phyloP scores from a whole-genome alignment of 2,329 filamentous ascomycete species.

The Pseudocercospora crystallina region DNA sequence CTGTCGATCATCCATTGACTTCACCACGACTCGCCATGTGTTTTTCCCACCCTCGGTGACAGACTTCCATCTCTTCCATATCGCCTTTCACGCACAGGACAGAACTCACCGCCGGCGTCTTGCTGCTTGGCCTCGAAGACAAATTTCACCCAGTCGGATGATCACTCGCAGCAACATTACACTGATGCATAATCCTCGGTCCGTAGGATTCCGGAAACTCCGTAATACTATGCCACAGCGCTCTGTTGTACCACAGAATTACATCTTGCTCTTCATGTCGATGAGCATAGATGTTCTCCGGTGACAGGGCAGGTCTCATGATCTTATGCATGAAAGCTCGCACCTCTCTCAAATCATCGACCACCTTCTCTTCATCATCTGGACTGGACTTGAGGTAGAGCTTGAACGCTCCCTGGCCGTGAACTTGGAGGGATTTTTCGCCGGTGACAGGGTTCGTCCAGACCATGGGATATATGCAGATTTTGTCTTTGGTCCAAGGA shows the following conservation, averaged over 20 bases:
- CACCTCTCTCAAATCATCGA: conserved; percentile 13
- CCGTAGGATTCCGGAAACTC: conserved; percentile 16
- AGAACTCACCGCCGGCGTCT: no score
- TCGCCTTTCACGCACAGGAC: not conserved
- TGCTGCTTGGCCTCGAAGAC: no score
- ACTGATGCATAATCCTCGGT: conserved; percentile 17
- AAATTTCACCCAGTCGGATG: conserved; percentile 4
- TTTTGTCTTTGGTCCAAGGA: conserved; percentile 10
- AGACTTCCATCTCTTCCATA: not conserved
- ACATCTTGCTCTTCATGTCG: conserved; percentile 15
- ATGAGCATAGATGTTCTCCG: conserved; percentile 17
- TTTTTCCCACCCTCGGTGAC: not conserved
- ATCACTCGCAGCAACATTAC: conserved; percentile 14
- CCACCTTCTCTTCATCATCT: conserved; percentile 6
- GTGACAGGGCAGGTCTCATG: conserved; percentile 12
- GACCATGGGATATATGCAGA: conserved; percentile 18
- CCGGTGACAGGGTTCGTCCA: conserved; percentile 14
- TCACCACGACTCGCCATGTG: not conserved
- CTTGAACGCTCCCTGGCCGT: conserved; percentile 15
- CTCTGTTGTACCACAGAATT: conserved; percentile 17
- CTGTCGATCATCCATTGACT: not conserved
- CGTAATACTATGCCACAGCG: conserved; percentile 15
- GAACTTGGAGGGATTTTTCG: conserved; percentile 15
- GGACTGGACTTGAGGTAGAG: conserved; percentile 12
- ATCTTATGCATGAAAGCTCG: conserved; percentile 17